Evolutionary conservation across 2,329 filamentous ascomycete genomes (phyloP), one percentile per base, ranked within the genome.

Genomic region (Rutstroemia sp.): DNA sequence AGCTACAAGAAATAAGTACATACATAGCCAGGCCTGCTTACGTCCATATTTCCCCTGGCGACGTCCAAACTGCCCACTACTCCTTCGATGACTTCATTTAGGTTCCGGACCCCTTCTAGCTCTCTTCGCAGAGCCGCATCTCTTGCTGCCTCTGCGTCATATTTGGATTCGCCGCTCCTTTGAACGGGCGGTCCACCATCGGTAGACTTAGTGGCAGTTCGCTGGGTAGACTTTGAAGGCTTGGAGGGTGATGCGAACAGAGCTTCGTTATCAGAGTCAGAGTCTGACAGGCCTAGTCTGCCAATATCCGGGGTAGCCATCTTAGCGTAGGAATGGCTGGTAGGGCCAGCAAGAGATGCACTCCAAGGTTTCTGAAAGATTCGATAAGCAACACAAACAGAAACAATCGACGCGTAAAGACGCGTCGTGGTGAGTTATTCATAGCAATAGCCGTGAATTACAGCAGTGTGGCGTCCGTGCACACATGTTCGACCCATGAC

Each of bases 11-110:
- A 14, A 14, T 25, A 21, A 14, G 14, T 25, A 36, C 5, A 9
- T 54, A 34, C 53, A 9, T 47, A 25, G 40, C 53, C 25, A 45
- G 17, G 16, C 52, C 56, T 54, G 30, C 78, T 56, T 75, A 88
- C 86, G 65, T 83, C 77, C 88, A 94, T 94, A 71, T 92, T 92
- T 56, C 79, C 81, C 66, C 83, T 86, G 23, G 88, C 85, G 60
- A 83, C 82, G 63, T 87, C 82, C 21, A 94, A 75, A 45, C 86
- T 89, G 34, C 80, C 78, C 25, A 91, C 80, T 27, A 92, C 83
- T 21, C 82, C 82, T 70, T 96, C 90, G 58, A 99, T 89, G 42
- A 91, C 86, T 64, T 85, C 80, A 72, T 99, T 99, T 69, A 97
- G 88, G 64, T 87, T 87, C 57, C 87, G 84, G 34, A 99, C 85